Percentiles rank a stretch among this genome's conserved stretches.
Evolutionary conservation across 305 asterid species (phyloP).

Genomic region (Plantago coronopus): DNA sequence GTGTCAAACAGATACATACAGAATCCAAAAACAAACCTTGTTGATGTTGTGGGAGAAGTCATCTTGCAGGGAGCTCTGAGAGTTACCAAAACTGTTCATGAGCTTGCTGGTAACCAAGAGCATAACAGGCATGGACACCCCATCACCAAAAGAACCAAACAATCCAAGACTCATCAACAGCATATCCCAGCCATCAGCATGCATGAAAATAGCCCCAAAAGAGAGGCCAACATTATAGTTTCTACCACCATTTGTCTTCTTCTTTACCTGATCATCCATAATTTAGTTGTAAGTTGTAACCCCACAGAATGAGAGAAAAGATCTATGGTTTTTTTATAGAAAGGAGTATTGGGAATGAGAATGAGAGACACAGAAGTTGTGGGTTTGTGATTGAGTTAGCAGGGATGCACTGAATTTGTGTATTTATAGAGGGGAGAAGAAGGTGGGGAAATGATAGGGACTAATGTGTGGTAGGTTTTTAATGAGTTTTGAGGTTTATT

Average conservation of each 20-base stretch:
- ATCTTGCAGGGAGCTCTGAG: conserved; percentile 31
- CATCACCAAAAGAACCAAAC: conserved; percentile 69
- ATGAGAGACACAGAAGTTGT: background rate
- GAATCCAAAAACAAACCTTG: conserved; percentile 37
- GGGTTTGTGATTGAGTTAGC: background rate
- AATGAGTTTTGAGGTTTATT: background rate
- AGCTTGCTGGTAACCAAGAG: conserved; percentile 65
- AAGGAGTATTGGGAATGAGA: background rate
- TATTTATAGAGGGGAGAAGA: conserved; percentile 12
- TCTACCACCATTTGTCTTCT: conserved; percentile 29
- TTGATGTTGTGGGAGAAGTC: conserved; percentile 42
- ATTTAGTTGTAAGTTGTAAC: conserved; percentile 3
- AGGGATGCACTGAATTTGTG: conserved; percentile 13
- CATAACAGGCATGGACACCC: conserved; percentile 69
- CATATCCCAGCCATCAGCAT: conserved; percentile 60
- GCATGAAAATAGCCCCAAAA: conserved; percentile 68
- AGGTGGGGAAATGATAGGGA: conserved; percentile 18
- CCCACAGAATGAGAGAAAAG: conserved; percentile 2
- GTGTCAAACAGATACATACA: background rate
- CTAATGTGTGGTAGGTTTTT: background rate
- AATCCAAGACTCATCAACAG: conserved; percentile 63
- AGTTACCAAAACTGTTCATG: conserved; percentile 63
- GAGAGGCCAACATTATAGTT: conserved; percentile 18
- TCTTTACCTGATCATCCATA: conserved; percentile 6
- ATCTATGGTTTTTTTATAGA: background rate